phyloP scores from a whole-genome alignment of 2,329 filamentous ascomycete genomes.

The Cladophialophora carrionii region DNA sequence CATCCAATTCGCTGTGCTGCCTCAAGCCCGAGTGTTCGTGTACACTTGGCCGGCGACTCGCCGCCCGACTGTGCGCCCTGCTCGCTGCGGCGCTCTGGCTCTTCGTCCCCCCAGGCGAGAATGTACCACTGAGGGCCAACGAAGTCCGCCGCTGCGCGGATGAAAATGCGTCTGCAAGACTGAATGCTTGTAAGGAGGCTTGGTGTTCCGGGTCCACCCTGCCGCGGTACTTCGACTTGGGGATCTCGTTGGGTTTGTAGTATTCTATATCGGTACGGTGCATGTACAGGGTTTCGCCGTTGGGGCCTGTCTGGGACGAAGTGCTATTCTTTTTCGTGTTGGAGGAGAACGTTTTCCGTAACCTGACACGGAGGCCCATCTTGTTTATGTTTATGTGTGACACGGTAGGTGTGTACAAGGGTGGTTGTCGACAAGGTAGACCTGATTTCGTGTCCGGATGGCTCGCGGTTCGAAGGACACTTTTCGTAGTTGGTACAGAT shows the following conservation, averaged over 20 bases:
- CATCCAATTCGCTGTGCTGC: slow-evolving; percentile 15
- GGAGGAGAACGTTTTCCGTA: slow-evolving; percentile 33
- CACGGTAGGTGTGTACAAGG: not conserved
- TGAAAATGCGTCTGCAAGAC: slow-evolving; percentile 44
- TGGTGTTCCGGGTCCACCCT: slow-evolving; percentile 53
- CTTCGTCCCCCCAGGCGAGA: slow-evolving; percentile 38
- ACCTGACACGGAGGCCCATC: slow-evolving; percentile 33
- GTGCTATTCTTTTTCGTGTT: slow-evolving; percentile 22
- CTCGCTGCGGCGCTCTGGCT: slow-evolving; percentile 37
- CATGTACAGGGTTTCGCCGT: slow-evolving; percentile 33
- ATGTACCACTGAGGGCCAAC: slow-evolving; percentile 34
- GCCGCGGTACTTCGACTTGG: slow-evolving; percentile 54
- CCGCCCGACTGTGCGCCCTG: slow-evolving; percentile 27
- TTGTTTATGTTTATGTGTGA: slow-evolving; percentile 4
- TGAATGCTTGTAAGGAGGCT: slow-evolving; percentile 50
- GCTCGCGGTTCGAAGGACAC: too few relatives aligned
- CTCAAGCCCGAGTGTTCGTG: slow-evolving; percentile 22
- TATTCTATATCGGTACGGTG: slow-evolving; percentile 50
- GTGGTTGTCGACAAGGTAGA: not conserved
- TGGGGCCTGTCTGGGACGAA: slow-evolving; percentile 6
- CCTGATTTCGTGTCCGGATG: not conserved
- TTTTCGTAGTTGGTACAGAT: not conserved
- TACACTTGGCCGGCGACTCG: slow-evolving; percentile 23
- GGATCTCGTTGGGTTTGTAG: slow-evolving; percentile 53
- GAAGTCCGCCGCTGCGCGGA: slow-evolving; percentile 30